Evolutionary conservation across 352 stramenopile species (phyloP).

Genomic region (Phytopythium aichiense): DNA sequence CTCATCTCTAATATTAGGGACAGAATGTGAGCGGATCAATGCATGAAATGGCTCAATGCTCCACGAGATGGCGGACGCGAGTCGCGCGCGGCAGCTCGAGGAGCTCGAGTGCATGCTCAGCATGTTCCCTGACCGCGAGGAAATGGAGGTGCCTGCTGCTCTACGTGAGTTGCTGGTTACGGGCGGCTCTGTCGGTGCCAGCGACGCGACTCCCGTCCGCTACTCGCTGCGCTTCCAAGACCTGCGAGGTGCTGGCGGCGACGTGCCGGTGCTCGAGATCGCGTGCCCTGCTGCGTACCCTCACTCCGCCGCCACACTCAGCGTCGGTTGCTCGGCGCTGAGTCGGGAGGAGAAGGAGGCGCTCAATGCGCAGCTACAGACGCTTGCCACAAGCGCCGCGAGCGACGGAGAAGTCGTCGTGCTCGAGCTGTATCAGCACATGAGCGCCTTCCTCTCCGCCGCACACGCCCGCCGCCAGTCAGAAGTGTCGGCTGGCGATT

Average conservation of each 20-base stretch:
- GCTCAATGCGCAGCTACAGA: slow-evolving; percentile 30
- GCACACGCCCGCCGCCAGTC: neutral
- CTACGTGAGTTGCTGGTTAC: slow-evolving; percentile 13
- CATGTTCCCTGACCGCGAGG: slow-evolving; percentile 53
- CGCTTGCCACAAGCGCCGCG: slow-evolving; percentile 21
- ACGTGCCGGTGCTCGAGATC: slow-evolving; percentile 45
- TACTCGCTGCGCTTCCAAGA: slow-evolving; percentile 49
- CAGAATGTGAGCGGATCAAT: neutral
- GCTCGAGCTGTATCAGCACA: slow-evolving; percentile 63
- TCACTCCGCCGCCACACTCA: slow-evolving; percentile 21
- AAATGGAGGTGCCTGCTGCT: slow-evolving; percentile 37
- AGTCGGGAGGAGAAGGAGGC: slow-evolving; percentile 31
- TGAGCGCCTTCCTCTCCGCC: slow-evolving; percentile 46
- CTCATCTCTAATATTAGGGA: neutral
- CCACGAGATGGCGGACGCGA: neutral
- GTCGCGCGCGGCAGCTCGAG: slow-evolving; percentile 40
- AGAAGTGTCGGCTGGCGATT: neutral
- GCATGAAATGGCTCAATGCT: neutral
- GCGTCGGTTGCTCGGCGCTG: slow-evolving; percentile 48
- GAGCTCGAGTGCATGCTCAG: slow-evolving; percentile 76
- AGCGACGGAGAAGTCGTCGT: slow-evolving; percentile 36
- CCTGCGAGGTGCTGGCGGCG: slow-evolving; percentile 8
- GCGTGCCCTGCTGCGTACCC: slow-evolving; percentile 43
- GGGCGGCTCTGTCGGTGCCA: neutral
- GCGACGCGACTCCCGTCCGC: slow-evolving; percentile 8